Evolutionary conservation across 1,139 yeast genomes (phyloP).

Genomic region (Scheffersomyces illinoinensis): DNA sequence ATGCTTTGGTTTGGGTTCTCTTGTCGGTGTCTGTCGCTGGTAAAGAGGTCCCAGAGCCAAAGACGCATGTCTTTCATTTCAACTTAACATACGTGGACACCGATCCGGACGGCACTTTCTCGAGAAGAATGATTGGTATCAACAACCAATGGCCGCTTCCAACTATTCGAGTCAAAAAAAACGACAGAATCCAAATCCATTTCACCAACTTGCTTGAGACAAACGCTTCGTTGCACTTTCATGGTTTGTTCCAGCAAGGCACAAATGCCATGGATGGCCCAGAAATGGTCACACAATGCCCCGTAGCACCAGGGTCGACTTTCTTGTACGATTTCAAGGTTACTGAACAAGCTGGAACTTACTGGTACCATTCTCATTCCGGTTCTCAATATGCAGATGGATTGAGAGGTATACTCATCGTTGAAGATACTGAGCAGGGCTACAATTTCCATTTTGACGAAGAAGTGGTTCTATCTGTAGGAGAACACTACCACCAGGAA

Average conservation of each 20-base stretch:
- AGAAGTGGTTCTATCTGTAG: conserved; percentile 54
- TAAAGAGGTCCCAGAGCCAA: conserved; percentile 21
- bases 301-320: conserved; percentile 66
- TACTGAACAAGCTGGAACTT: conserved; percentile 67
- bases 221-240: conserved; percentile 72
- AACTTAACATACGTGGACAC: conserved; percentile 57
- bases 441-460: conserved; percentile 63
- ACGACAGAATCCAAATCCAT: conserved; percentile 61
- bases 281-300: conserved; percentile 75
- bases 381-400: conserved; percentile 80
- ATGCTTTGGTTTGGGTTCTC: conserved; percentile 4
- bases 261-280: conserved; percentile 76
- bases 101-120: conserved; percentile 63
- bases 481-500: conserved; percentile 64
- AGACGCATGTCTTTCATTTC: conserved; percentile 53
- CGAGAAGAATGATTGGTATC: conserved; percentile 60
- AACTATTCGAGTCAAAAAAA: conserved; percentile 58
- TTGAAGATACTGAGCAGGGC: conserved; percentile 55
- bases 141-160: conserved; percentile 79
- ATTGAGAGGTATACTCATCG: conserved; percentile 66
- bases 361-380: conserved; percentile 84
- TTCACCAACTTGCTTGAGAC: conserved; percentile 58
- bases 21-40: conserved; percentile 2
- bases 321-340: conserved; percentile 67
- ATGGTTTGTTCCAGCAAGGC: conserved; percentile 68